phyloP scores from a whole-genome alignment of 2,329 filamentous ascomycete genomes.

The Colletotrichum paranaense region DNA sequence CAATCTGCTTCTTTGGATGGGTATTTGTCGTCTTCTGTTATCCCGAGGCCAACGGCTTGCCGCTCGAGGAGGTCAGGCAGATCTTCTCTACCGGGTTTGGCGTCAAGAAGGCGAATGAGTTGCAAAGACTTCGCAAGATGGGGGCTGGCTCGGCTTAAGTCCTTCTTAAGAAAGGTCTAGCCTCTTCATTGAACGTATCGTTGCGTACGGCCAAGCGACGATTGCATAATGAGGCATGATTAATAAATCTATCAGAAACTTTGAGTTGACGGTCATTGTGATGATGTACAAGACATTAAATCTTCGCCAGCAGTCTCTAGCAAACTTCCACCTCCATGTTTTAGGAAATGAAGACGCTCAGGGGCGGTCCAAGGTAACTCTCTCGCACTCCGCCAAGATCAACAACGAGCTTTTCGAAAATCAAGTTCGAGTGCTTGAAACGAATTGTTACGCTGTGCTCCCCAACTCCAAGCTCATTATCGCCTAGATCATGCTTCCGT shows the following conservation, averaged over 20 bases:
- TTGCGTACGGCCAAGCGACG: background rate
- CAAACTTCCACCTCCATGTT: background rate
- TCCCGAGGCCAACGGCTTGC: slow-evolving; percentile 66
- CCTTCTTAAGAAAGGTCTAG: background rate
- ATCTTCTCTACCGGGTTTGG: slow-evolving; percentile 62
- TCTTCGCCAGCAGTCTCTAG: background rate
- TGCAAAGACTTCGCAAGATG: slow-evolving; percentile 48
- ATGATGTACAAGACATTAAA: background rate
- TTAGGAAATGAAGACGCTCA: slow-evolving; percentile 34
- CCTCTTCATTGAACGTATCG: too few relatives aligned
- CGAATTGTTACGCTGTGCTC: slow-evolving; percentile 44
- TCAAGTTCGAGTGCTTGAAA: slow-evolving; percentile 46
- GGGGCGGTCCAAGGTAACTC: slow-evolving; percentile 50
- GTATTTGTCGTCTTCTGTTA: slow-evolving; percentile 61
- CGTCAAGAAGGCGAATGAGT: slow-evolving; percentile 51
- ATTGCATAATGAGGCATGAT: background rate
- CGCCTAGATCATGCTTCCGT: slow-evolving; percentile 47
- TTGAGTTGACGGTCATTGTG: background rate
- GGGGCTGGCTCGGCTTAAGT: background rate
- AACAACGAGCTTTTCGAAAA: slow-evolving; percentile 50
- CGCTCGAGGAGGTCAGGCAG: slow-evolving; percentile 64
- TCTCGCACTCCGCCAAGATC: slow-evolving; percentile 45
- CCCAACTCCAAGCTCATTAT: slow-evolving; percentile 36
- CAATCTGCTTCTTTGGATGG: slow-evolving; percentile 60
- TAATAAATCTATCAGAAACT: background rate